Percentiles rank a stretch among this genome's conserved stretches.
Evolutionary conservation across 2,329 filamentous ascomycete genomes (phyloP).

Genomic region (Botrytis deweyae): DNA sequence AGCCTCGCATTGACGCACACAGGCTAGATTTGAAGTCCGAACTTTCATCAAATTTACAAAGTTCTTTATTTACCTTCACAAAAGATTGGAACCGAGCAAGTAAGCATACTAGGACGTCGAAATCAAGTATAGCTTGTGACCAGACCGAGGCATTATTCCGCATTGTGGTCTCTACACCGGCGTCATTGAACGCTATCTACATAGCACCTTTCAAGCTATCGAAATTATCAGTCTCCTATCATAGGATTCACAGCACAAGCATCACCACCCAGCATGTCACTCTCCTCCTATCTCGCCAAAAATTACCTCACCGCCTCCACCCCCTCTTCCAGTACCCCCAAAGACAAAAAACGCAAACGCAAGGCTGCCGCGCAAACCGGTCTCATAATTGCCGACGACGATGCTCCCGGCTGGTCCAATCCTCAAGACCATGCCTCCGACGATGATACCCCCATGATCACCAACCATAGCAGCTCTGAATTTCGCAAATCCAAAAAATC

Average conservation of each 20-base stretch:
- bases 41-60: background rate
- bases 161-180: background rate
- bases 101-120: background rate
- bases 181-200: background rate
- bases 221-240: background rate
- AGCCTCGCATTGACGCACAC: conserved; percentile 13
- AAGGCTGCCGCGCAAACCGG: conserved; percentile 51
- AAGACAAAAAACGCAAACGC: conserved; percentile 65
- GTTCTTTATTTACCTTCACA: background rate
- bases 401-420: conserved; percentile 44
- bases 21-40: background rate
- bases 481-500: conserved; percentile 77
- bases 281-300: conserved; percentile 84
- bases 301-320: conserved; percentile 78
- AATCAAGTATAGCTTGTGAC: background rate
- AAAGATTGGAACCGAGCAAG: background rate
- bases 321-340: conserved; percentile 46
- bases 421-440: conserved; percentile 51
- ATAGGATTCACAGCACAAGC: too few relatives aligned
- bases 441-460: conserved; percentile 51
- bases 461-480: conserved; percentile 51
- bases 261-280: conserved; percentile 51
- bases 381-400: conserved; percentile 65
- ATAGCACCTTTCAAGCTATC: background rate
- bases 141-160: background rate